Percentiles rank a stretch among this genome's conserved stretches.
Evolutionary conservation across 371 early-diverging fungal genomes (phyloP).

Genomic region (Capillidium rhysosporum): DNA sequence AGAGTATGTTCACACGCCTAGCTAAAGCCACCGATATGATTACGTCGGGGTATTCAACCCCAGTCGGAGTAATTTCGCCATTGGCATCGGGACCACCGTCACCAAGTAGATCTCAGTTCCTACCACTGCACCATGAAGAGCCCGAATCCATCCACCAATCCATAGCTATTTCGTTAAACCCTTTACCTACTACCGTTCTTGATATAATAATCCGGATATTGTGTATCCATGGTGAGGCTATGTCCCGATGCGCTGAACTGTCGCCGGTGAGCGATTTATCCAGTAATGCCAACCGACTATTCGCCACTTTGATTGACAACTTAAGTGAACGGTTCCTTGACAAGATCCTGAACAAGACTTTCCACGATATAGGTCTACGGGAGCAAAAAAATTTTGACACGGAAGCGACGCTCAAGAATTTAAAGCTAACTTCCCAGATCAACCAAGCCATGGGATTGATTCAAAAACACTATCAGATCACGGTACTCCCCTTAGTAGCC

Average conservation of each 20-base stretch:
- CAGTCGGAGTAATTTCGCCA: background rate
- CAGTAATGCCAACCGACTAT: background rate
- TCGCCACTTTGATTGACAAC: background rate
- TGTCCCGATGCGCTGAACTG: conserved; percentile 62
- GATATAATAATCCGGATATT: conserved; percentile 40
- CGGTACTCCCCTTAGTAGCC: conserved; percentile 49
- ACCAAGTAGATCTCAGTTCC: conserved; percentile 14
- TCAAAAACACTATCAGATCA: conserved; percentile 77
- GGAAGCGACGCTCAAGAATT: conserved; percentile 19
- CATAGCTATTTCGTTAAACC: background rate
- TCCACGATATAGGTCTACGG: background rate
- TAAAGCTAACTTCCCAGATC: conserved; percentile 43
- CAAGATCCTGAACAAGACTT: conserved; percentile 15
- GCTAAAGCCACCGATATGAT: conserved; percentile 1
- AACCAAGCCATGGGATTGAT: conserved; percentile 57
- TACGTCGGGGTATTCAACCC: background rate
- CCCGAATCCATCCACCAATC: background rate
- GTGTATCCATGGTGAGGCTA: conserved; percentile 67
- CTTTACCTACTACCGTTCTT: conserved; percentile 27
- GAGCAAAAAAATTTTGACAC: conserved; percentile 41
- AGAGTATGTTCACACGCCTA: background rate
- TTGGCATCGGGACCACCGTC: conserved; percentile 7
- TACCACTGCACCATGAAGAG: conserved; percentile 27
- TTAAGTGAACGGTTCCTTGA: background rate
- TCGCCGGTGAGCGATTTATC: conserved; percentile 44